Conservation (phyloP, 2,329 filamentous ascomycete species). For the Trichoderma aggressivum region DNA sequence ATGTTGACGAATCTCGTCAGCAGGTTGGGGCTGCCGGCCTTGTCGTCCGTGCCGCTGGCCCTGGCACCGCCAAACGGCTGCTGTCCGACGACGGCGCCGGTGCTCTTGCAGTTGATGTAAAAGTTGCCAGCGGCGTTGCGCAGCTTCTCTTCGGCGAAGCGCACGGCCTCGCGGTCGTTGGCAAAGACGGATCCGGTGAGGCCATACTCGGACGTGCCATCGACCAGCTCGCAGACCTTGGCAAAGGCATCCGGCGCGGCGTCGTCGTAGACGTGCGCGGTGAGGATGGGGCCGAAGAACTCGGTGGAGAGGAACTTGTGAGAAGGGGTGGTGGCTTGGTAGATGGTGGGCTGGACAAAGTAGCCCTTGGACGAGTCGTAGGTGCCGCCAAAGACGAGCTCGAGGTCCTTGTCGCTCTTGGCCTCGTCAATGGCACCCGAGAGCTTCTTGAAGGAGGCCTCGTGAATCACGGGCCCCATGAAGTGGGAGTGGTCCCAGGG, state of each 20-base stretch:
- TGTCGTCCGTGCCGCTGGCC: constrained; percentile 70
- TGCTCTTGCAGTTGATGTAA: constrained; percentile 82
- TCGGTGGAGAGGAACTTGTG: constrained; percentile 75
- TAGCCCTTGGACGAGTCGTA: constrained; percentile 77
- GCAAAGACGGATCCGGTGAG: constrained; percentile 77
- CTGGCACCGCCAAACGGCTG: constrained; percentile 68
- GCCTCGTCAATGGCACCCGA: constrained; percentile 72
- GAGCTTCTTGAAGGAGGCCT: constrained; percentile 76
- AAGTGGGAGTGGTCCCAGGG: constrained; percentile 72
- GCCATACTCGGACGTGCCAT: constrained; percentile 71
- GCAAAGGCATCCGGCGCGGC: constrained; percentile 53
- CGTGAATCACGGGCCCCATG: constrained; percentile 83
- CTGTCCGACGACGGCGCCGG: constrained; percentile 68
- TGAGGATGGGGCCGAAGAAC: constrained; percentile 77
- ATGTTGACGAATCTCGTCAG: constrained; percentile 64
- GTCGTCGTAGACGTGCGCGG: constrained; percentile 76
- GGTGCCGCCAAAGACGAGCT: constrained; percentile 70
- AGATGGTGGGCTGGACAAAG: constrained; percentile 81
- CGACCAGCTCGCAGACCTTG: constrained; percentile 60
- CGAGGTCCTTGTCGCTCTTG: constrained; percentile 69
- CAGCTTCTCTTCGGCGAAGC: constrained; percentile 66
- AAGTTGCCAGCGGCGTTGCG: constrained; percentile 77
- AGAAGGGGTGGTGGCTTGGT: constrained; percentile 67
- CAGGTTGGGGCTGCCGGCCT: constrained; percentile 64
- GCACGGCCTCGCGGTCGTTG: constrained; percentile 61